Evolutionary conservation across 169 alveolate genomes (phyloP).

Genomic region (Cryptosporidium xiaoi): DNA sequence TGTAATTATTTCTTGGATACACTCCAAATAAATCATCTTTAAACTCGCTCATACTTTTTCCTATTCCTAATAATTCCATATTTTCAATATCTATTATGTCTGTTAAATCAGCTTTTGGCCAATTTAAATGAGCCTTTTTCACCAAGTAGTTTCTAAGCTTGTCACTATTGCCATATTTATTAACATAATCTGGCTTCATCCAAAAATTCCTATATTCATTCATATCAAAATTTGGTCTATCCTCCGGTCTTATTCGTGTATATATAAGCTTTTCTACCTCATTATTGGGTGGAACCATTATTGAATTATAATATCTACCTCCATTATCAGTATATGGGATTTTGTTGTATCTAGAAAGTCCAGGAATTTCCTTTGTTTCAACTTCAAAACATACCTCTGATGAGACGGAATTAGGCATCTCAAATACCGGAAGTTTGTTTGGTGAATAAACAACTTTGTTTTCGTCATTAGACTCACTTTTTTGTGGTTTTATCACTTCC

Average conservation of each 20-base stretch:
- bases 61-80: not conserved
- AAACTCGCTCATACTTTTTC: not conserved
- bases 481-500: not conserved
- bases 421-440: conserved; percentile 48
- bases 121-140: conserved; percentile 6
- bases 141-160: not conserved
- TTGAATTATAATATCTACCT: not conserved
- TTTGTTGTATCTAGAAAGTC: conserved; percentile 31
- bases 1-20: not conserved
- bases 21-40: conserved; percentile 4
- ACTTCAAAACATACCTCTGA: conserved; percentile 58
- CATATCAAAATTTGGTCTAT: conserved; percentile 26
- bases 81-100: conserved; percentile 13
- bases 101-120: conserved; percentile 30
- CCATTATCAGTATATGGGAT: not conserved
- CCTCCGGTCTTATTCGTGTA: conserved; percentile 49
- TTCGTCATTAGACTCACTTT: too few relatives aligned
- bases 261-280: conserved; percentile 1
- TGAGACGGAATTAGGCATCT: conserved; percentile 65
- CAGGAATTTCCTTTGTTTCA: conserved; percentile 66
- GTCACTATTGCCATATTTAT: conserved; percentile 7
- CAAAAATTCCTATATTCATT: conserved; percentile 44
- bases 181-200: conserved; percentile 46
- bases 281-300: conserved; percentile 50
- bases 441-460: conserved; percentile 30